Evolutionary conservation across 2,329 filamentous ascomycete species (phyloP), one percentile per base, ranked within the genome.

Genomic region (Xylaria sp.): DNA sequence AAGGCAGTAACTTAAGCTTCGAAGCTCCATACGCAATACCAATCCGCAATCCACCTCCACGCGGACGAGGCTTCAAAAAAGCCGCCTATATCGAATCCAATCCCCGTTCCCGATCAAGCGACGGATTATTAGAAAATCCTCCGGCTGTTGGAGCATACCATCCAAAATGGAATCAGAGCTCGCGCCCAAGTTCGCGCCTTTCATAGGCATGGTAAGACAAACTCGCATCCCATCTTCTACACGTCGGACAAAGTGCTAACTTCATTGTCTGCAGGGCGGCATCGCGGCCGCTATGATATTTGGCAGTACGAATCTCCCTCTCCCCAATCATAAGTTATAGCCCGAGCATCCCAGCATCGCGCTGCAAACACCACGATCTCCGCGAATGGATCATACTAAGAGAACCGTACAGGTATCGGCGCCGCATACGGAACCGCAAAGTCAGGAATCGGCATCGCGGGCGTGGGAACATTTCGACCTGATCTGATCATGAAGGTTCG

Each of bases 401-500:
- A 72, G 72, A n/a, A 42, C 65, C 64, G n/a, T 39, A 75, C 70
- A 88, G 86, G 83, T 76, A 81, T 87, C 73, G 93, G 93, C 77
- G 93, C 93, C 75, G 93, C 93, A 70, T 96, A 94, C 81, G 93
- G 93, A 72, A 97, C 93, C 64, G 92, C 93, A 45, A 97, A 95
- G 82, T 93, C 93, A 48, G 93, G 93, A 73, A 94, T 96, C 78
- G 93, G 93, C 77, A 97, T 97, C 76, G 90, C 92, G 39, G 93
- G 93, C 75, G 91, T 96, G 71, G 93, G 92, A 77, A 94, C 91
- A 45, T 96, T 94, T 81, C 86, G 93, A 77, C 91, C 93, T 67
- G 92, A 96, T 79, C 85, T 97, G 73, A 96, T 96, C 81, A 96
- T 97, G 93, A 97, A 96, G 90, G 92, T 92, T 82, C 42, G 81